Evolutionary conservation across 2,329 filamentous ascomycete species (phyloP), one percentile per base, ranked within the genome.

Genomic region (Pseudocercospora musae): DNA sequence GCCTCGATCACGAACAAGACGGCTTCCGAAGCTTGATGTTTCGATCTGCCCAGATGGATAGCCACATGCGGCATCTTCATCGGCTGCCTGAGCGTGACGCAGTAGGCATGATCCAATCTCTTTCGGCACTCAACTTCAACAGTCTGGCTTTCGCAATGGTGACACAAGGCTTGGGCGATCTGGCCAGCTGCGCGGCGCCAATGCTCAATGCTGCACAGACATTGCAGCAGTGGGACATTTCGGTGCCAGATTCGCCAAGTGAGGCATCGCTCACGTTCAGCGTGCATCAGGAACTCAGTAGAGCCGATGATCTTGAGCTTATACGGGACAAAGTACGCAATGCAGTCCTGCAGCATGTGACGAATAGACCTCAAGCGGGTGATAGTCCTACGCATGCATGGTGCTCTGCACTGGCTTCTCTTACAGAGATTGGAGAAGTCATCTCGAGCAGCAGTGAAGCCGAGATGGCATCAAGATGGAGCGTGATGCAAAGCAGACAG

Each of bases 201-300:
- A 60, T 70, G 59, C 59, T 66, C 11, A 56, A 58, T 50, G 62
- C 69, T 18, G 80, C 84, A 20, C 85, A 91, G 63, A 89, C 89
- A 67, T 81, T 98, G 15, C 92, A 95, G 68, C 89, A 94, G 71
- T 99, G 95, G 95, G 93, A 97, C 73, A 82, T 98, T 20, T 90
- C 91, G 13, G 87, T 88, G 0, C 90, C 92, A 0, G 80, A 82
- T 7, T 78, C 82, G 2, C 85, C 59, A 1, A 59, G 64, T 9
- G 52, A 64, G 13, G 58, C 62, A 11, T 59, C 60, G 2, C 88
- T 86, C 0, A 80, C 94, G 0, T 97, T 96, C 77, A 89, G 88
- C 70, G 87, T 87, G 0, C 92, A 96, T 62, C 92, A 96, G 73
- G 86, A 87, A 21, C 82, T 97, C 63, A 72, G 68, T 50, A 69